These are phyloP conservation scores for Theobroma grandiflorum DNA, from an alignment of 441 rosid genomes.

Conservation along the genomic window DNA sequence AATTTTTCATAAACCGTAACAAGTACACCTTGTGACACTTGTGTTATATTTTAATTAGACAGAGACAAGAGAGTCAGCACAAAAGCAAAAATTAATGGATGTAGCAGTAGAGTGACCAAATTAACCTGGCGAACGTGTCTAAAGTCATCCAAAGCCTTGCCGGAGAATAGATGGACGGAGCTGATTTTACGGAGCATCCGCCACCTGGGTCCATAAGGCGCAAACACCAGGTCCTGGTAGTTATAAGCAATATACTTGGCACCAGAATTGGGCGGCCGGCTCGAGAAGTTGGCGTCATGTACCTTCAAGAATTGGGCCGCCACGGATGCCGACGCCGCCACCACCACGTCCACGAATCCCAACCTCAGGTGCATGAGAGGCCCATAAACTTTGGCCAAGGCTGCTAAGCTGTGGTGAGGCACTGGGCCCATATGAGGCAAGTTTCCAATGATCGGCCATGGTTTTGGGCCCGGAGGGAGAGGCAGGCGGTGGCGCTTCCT, in stretches of 20 bases:
- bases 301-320: constrained; percentile 75
- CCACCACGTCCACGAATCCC: constrained; percentile 72
- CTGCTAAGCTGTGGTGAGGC: constrained; percentile 72
- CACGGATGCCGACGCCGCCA: constrained; percentile 77
- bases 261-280: constrained; percentile 84
- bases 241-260: constrained; percentile 83
- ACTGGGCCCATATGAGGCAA: constrained; percentile 71
- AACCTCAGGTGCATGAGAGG: constrained; percentile 75
- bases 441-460: constrained; percentile 86
- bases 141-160: constrained; percentile 79
- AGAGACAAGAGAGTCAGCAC: no score
- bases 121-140: constrained; percentile 75
- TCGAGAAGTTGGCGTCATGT: constrained; percentile 78
- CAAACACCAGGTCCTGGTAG: constrained; percentile 84
- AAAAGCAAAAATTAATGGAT: no score
- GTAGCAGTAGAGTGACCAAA: neutral
- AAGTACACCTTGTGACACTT: no score
- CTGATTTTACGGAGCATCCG: constrained; percentile 80
- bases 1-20: no score
- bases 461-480: constrained; percentile 83
- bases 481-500: constrained; percentile 29
- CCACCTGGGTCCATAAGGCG: constrained; percentile 88
- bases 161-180: constrained; percentile 77
- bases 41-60: neutral
- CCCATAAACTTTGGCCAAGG: constrained; percentile 60